phyloP scores from a whole-genome alignment of 164 flowering plant species.

The Saururus chinensis region DNA sequence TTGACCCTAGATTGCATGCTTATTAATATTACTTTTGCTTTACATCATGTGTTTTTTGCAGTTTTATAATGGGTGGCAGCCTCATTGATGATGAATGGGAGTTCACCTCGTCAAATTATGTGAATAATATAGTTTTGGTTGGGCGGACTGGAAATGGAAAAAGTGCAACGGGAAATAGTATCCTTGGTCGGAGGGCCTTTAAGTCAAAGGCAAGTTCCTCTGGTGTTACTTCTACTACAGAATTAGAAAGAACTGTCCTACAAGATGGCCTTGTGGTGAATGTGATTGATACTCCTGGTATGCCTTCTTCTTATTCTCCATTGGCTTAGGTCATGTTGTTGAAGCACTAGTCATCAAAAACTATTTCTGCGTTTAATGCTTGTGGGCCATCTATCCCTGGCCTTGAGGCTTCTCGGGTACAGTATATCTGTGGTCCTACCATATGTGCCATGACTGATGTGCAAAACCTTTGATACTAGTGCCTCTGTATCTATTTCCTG shows the following conservation, averaged over 20 bases:
- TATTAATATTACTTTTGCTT: not conserved
- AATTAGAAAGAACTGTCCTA: slow-evolving; percentile 32
- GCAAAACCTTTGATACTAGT: no score
- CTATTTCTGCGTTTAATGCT: no score
- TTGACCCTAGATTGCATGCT: not conserved
- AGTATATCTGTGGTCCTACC: no score
- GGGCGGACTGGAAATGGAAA: slow-evolving; percentile 84
- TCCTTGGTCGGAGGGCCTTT: slow-evolving; percentile 52
- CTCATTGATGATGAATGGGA: slow-evolving; percentile 63
- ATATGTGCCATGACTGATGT: no score
- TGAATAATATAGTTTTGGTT: slow-evolving; percentile 61
- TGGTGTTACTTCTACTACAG: slow-evolving; percentile 75
- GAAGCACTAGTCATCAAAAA: no score
- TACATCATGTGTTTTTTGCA: not conserved
- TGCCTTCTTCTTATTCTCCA: not conserved
- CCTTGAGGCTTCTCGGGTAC: no score
- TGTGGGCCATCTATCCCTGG: no score
- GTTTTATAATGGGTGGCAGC: slow-evolving; percentile 54
- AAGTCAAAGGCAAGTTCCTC: slow-evolving; percentile 46
- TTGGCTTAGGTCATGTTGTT: no score
- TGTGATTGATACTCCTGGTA: slow-evolving; percentile 95
- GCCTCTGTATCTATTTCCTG: no score
- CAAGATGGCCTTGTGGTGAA: slow-evolving; percentile 38
- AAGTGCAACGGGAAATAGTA: slow-evolving; percentile 88
- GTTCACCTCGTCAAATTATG: slow-evolving; percentile 28